Evolutionary conservation across 2,329 filamentous ascomycete genomes (phyloP).

Genomic region (Cryphonectria radicalis): DNA sequence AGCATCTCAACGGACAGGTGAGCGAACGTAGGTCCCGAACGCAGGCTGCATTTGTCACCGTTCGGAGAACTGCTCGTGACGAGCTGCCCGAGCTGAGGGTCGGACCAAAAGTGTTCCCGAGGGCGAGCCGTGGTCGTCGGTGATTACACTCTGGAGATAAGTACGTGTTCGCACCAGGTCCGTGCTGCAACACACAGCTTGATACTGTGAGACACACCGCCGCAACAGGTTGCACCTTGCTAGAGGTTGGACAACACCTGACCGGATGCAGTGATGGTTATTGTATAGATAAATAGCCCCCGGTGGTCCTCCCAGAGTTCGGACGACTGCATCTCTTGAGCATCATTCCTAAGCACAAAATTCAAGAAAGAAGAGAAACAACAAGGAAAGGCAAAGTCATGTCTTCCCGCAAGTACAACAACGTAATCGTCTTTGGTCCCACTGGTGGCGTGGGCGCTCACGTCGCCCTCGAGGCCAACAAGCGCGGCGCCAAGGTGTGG

Average conservation of each 20-base stretch:
- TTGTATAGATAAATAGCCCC: background rate
- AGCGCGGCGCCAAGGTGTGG: constrained; percentile 44
- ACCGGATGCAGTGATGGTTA: background rate
- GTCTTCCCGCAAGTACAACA: constrained; percentile 32
- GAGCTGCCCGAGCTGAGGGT: background rate
- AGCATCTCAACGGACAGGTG: background rate
- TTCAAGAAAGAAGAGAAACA: background rate
- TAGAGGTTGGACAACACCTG: background rate
- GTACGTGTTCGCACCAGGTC: background rate
- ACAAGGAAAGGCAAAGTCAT: background rate
- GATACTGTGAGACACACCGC: background rate
- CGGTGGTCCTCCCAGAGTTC: background rate
- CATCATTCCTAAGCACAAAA: background rate
- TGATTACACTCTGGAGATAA: background rate
- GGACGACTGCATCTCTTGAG: too few species aligned
- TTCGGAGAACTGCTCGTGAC: background rate
- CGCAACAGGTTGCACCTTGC: too few species aligned
- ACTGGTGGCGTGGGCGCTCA: constrained; percentile 50
- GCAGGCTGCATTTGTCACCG: background rate
- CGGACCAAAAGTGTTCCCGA: background rate
- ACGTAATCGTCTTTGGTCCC: constrained; percentile 52
- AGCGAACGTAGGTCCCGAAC: background rate
- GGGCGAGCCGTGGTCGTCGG: background rate
- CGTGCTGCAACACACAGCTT: background rate
- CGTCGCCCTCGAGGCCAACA: constrained; percentile 44